Evolutionary conservation across 805 yeast species (phyloP).

Genomic region (Yamadazyma takamatsuzukensis): DNA sequence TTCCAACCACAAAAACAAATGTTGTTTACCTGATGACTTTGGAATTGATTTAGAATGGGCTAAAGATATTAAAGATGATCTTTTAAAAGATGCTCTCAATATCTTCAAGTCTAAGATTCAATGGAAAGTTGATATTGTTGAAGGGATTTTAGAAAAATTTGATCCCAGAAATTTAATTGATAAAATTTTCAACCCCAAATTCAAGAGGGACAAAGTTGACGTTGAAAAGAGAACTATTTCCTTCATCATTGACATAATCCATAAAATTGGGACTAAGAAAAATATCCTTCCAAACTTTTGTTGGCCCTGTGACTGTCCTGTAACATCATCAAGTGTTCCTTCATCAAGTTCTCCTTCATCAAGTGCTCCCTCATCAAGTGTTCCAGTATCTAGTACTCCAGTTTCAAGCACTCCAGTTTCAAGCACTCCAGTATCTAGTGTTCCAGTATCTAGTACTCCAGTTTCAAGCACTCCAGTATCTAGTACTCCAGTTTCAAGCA

Average conservation of each 20-base stretch:
- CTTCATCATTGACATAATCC: slow-evolving; percentile 2
- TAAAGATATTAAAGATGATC: slow-evolving; percentile 3
- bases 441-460: slow-evolving; percentile 1
- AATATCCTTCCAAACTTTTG: slow-evolving; percentile 9
- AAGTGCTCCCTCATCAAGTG: neutral
- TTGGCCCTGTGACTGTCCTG: slow-evolving; percentile 12
- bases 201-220: slow-evolving; percentile 1
- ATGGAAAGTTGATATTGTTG: slow-evolving; percentile 5
- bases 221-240: slow-evolving; percentile 2
- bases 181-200: slow-evolving; percentile 2
- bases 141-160: slow-evolving; percentile 3
- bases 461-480: slow-evolving; percentile 2
- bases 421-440: slow-evolving; percentile 1
- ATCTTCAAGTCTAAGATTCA: slow-evolving; percentile 6
- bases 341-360: slow-evolving; percentile 1
- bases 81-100: slow-evolving; percentile 2
- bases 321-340: neutral
- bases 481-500: neutral
- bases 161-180: slow-evolving; percentile 7
- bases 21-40: slow-evolving; percentile 23
- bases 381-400: neutral
- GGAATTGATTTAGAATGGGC: slow-evolving; percentile 14
- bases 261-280: slow-evolving; percentile 5
- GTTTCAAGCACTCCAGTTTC: neutral
- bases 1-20: slow-evolving; percentile 12